Evolutionary conservation across 1,139 yeast genomes (phyloP), one percentile per base, ranked within the genome.

Genomic region (Pichia sp.): DNA sequence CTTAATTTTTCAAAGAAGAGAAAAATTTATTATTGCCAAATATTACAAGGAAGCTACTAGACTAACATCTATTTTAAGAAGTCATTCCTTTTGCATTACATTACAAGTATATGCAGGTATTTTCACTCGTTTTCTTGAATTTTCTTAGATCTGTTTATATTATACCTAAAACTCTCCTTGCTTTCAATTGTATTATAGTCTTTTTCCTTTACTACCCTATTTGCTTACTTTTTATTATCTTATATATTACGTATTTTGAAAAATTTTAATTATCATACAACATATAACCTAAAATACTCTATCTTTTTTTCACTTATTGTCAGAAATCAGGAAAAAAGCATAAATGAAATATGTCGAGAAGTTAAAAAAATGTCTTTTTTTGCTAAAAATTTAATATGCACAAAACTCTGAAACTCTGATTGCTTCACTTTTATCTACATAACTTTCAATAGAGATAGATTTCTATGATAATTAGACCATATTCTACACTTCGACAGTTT

Each of bases 141-240:
- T 44, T 27, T 35, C 43, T 39, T 29, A 27, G 10, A 7, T 36
- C 9, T 36, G 30, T 36, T 36, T 18, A 36, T 36, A 27, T 34
- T 43, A 39, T 39, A 39, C 42, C 34, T 39, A 26, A 25, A 25
- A 39, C 42, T 26, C 31, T 39, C 42, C 34, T 39, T 31, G 38
- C 48, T 34, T 38, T 29, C 43, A 39, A 30, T 39, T 44, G 43
- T 44, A 44, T 40, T 32, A 44, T 44, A 44, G 37, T 35, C 32
- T 31, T 26, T 34, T 31, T 36, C 31, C 40, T 37, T 32, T 42
- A 36, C 31, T 31, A 28, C 26, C 18, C 30, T 26, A 39, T 39
- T 31, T 39, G 35, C 40, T 37, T 28, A 7, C 30, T 28, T 42
- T 45, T n/a, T 38, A 10, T 27, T 25, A 10, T 18, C 26, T 39